Evolutionary conservation across 2,329 filamentous ascomycete genomes (phyloP).

Genomic region (Bipolaris bicolor): DNA sequence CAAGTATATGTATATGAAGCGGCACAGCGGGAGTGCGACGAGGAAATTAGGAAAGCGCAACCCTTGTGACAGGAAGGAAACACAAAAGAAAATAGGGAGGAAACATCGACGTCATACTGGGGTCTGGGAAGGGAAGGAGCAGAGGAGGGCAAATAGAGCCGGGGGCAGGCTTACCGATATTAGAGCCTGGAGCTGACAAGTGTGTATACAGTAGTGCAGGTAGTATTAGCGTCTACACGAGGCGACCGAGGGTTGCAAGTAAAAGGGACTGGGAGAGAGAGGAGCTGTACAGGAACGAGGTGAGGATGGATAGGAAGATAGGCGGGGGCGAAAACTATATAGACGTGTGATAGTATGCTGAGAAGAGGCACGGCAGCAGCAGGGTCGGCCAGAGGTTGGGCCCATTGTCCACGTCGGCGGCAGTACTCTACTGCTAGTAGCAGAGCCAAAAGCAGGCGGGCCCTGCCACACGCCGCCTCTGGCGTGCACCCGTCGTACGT

Average conservation of each 20-base stretch:
- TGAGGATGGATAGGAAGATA: not conserved
- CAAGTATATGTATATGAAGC: constrained; percentile 10
- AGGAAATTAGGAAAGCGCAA: constrained; percentile 7
- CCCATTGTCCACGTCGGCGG: constrained; percentile 1
- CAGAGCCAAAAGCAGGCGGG: not conserved
- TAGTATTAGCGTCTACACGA: too few relatives aligned
- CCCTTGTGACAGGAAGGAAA: not conserved
- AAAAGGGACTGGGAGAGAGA: not conserved
- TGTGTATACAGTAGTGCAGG: too few relatives aligned
- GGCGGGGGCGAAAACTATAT: constrained; percentile 24
- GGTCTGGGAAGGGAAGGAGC: constrained; percentile 2
- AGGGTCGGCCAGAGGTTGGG: constrained; percentile 19
- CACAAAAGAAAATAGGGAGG: constrained; percentile 8
- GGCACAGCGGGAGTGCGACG: constrained; percentile 3
- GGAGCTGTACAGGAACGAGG: constrained; percentile 5
- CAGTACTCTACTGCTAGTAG: not conserved
- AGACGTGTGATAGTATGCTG: not conserved
- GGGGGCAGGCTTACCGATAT: constrained; percentile 10
- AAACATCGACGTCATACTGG: not conserved
- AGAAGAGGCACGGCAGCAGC: constrained; percentile 25
- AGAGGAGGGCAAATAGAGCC: constrained; percentile 1
- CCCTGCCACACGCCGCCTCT: constrained; percentile 9
- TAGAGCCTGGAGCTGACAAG: constrained; percentile 3
- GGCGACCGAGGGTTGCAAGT: not conserved
- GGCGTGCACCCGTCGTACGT: not conserved